These are phyloP conservation scores for Rubia balearica DNA, from an alignment of 305 asterid genomes.

Conservation along the genomic window DNA sequence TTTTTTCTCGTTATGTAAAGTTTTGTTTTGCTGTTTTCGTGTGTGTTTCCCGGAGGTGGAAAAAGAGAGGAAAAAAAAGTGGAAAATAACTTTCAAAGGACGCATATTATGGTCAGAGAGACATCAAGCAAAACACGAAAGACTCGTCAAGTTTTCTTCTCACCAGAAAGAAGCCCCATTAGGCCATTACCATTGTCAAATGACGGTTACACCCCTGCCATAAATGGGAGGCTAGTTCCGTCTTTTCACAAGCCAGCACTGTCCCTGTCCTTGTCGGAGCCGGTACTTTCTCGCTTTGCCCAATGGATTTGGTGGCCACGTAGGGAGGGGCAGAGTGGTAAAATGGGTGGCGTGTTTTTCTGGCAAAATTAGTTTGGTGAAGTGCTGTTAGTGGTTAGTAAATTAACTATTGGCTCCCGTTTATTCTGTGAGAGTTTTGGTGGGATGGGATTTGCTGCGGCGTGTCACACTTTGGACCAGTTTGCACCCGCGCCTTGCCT, in stretches of 20 bases:
- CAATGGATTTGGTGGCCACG: conserved; percentile 20
- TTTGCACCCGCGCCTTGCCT: conserved; percentile 24
- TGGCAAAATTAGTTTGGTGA: conserved; percentile 57
- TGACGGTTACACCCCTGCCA: conserved; percentile 24
- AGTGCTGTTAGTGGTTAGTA: conserved; percentile 38
- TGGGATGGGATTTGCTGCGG: conserved; percentile 27
- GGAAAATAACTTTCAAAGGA: conserved; percentile 31
- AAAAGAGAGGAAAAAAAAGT: conserved; percentile 4
- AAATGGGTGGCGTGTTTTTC: conserved; percentile 46
- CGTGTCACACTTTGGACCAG: conserved; percentile 17
- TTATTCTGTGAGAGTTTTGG: neutral
- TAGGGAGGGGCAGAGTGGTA: conserved; percentile 21
- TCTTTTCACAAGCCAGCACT: conserved; percentile 11
- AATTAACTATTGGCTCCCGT: conserved; percentile 7
- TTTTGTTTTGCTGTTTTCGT: conserved; percentile 1
- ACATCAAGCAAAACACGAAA: conserved; percentile 9
- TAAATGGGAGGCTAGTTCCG: conserved; percentile 20
- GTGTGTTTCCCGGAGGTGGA: neutral
- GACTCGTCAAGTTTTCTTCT: conserved; percentile 47
- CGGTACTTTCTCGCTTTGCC: conserved; percentile 18
- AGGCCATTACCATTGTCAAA: conserved; percentile 13
- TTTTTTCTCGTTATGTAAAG: conserved; percentile 2
- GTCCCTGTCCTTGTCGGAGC: conserved; percentile 27
- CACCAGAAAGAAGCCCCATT: conserved; percentile 24
- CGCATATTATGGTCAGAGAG: conserved; percentile 36